These are phyloP conservation scores for Adiantum capillusveneris DNA, from an alignment of 75 land plant genomes.

Conservation along the genomic window DNA sequence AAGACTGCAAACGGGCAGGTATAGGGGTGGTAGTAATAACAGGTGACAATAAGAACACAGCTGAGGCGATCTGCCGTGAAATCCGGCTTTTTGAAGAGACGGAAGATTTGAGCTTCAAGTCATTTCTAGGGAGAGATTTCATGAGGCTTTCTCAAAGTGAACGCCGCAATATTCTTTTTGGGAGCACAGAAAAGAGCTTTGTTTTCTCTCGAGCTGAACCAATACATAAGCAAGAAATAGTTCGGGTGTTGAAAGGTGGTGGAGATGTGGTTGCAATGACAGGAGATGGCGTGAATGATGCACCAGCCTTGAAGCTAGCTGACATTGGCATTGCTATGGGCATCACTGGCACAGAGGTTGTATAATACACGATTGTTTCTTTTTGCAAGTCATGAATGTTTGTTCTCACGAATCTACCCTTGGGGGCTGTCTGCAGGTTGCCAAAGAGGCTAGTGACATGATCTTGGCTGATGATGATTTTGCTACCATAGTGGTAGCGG, in stretches of 20 bases:
- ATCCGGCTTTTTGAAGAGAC: conserved; percentile 22
- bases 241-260: conserved; percentile 21
- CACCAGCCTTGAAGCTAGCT: conserved; percentile 37
- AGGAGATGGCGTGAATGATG: conserved; percentile 38
- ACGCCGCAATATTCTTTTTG: conserved; percentile 12
- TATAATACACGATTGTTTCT: too few relatives aligned
- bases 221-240: conserved; percentile 36
- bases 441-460: conserved; percentile 38
- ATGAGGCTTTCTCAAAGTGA: conserved; percentile 24
- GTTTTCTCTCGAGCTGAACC: conserved; percentile 36
- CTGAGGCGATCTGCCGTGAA: conserved; percentile 36
- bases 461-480: conserved; percentile 31
- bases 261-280: conserved; percentile 37
- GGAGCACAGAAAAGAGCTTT: conserved; percentile 8
- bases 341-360: conserved; percentile 32
- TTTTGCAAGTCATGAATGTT: too few relatives aligned
- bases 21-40: conserved; percentile 35
- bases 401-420: too few relatives aligned
- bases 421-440: conserved; percentile 15
- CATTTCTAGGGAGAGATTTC: conserved; percentile 27
- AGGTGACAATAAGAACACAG: conserved; percentile 37
- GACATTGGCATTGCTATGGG: conserved; percentile 40
- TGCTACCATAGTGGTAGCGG: conserved; percentile 30
- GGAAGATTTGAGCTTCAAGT: conserved; percentile 16
- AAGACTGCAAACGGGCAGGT: conserved; percentile 30